Evolutionary conservation across 495 filamentous ascomycete species (phyloP), one percentile per base, ranked within the genome.

Genomic region (Cladorrhinum samala): DNA sequence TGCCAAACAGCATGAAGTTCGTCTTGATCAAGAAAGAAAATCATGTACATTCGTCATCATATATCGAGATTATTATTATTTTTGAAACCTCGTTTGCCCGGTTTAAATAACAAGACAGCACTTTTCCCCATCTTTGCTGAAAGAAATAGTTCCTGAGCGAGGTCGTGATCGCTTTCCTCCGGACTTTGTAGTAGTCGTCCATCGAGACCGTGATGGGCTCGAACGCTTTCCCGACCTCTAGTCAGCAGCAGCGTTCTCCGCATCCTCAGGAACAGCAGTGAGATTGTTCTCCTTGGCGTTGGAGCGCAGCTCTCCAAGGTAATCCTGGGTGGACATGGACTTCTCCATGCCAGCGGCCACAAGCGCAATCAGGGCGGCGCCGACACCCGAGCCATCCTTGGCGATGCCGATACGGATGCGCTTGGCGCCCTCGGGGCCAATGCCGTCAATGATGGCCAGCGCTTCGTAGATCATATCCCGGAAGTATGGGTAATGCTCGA

Each of bases 401-500:
- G 91, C 91, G 68, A 96, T 89, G 11, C 90, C 91, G 60, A 96
- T 95, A 39, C 88, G 77, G 55, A 96, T 80, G 67, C 82, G 85
- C 68, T 85, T 83, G 49, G 92, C 88, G 8, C 88, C 87, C 9
- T 77, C 73, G 9, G 64, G 68, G 9, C 90, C 91, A 59, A 95
- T 83, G 50, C 83, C 79, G 24, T 84, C 75, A 16, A 95, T 77
- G 50, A 78, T 79, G 19, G 81, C 71, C 48, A 96, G 67, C 20
- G 87, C 86, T 59, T 90, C 86, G 20, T 81, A 63, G 48, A 96
- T 79, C 68, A 87, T 80, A 17, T 80, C 83, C 58, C 91, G 82
- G 66, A 95, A 96, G 56, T 81, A 82, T 20, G 91, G 91, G 69
- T 95, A 96, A 72, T 88, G 91, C 68, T 96, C 91, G 2, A 96